phyloP scores from a whole-genome alignment of 345 rosid genomes.

The Pseudoturritis turrita region DNA sequence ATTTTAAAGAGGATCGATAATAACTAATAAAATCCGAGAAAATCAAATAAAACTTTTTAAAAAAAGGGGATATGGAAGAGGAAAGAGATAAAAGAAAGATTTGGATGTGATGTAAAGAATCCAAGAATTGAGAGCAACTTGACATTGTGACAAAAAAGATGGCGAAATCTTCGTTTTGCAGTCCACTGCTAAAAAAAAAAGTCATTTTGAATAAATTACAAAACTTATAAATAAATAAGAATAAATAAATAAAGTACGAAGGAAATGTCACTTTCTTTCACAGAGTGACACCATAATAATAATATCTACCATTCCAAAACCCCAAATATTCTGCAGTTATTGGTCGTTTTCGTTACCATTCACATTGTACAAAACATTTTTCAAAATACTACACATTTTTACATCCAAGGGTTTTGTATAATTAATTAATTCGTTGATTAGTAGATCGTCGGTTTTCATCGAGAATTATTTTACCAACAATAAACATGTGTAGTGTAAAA shows the following conservation, averaged over 20 bases:
- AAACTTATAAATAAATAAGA: not conserved
- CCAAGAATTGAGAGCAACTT: constrained; percentile 30
- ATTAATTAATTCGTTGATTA: not conserved
- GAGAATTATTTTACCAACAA: no score
- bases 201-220: constrained; percentile 4
- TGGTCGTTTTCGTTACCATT: constrained; percentile 25
- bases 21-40: not conserved
- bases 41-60: not conserved
- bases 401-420: not conserved
- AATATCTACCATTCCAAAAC: constrained; percentile 12
- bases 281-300: constrained; percentile 19
- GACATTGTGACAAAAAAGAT: constrained; percentile 32
- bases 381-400: not conserved
- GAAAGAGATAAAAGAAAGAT: constrained; percentile 6
- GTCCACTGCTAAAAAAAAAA: not conserved
- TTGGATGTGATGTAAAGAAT: constrained; percentile 27
- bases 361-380: not conserved
- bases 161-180: constrained; percentile 35
- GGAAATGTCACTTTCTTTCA: constrained; percentile 34
- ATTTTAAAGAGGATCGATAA: not conserved
- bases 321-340: constrained; percentile 34
- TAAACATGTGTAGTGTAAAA: no score
- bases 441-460: not conserved
- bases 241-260: not conserved
- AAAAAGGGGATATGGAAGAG: not conserved